These are phyloP conservation scores for Fusarium temperatum DNA, from an alignment of 2,329 filamentous ascomycete genomes.

Conservation along the genomic window DNA sequence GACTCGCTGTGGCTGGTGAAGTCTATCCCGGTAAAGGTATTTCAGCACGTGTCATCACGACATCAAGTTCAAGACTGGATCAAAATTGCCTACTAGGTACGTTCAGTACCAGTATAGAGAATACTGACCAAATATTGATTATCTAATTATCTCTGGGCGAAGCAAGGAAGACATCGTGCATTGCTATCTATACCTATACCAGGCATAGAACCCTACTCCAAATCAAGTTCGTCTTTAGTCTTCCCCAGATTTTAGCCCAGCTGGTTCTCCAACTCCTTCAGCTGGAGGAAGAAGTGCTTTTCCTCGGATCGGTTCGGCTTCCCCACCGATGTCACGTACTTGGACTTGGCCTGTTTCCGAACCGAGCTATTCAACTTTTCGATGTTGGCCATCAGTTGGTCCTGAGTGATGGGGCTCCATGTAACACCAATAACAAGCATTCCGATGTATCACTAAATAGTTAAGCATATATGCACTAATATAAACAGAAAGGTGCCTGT, in stretches of 20 bases:
- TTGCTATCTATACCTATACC: not conserved
- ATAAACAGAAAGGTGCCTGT: not conserved
- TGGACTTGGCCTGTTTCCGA: not conserved
- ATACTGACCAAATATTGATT: not conserved
- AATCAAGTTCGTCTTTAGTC: not conserved
- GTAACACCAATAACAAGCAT: not conserved
- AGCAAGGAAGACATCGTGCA: not conserved
- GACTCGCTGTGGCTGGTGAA: constrained; percentile 27
- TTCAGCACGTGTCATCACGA: not conserved
- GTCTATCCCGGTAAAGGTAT: not conserved
- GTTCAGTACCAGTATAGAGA: not conserved
- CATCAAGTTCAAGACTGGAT: not conserved
- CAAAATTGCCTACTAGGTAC: too few species aligned
- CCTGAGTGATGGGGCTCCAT: not conserved
- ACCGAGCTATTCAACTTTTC: constrained; percentile 5
- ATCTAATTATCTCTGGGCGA: not conserved
- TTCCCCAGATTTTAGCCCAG: constrained; percentile 2
- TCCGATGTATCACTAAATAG: not conserved
- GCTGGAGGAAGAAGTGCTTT: not conserved
- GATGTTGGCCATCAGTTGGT: not conserved
- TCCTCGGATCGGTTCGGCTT: constrained; percentile 16
- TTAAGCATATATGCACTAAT: not conserved
- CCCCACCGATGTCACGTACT: not conserved
- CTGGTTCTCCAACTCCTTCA: not conserved
- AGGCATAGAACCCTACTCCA: not conserved